A percentile compares a stretch with the other conserved stretches of the same genome.
phyloP scores from a whole-genome alignment of 2,329 filamentous ascomycete species.

The Paraconiothyrium sp. region DNA sequence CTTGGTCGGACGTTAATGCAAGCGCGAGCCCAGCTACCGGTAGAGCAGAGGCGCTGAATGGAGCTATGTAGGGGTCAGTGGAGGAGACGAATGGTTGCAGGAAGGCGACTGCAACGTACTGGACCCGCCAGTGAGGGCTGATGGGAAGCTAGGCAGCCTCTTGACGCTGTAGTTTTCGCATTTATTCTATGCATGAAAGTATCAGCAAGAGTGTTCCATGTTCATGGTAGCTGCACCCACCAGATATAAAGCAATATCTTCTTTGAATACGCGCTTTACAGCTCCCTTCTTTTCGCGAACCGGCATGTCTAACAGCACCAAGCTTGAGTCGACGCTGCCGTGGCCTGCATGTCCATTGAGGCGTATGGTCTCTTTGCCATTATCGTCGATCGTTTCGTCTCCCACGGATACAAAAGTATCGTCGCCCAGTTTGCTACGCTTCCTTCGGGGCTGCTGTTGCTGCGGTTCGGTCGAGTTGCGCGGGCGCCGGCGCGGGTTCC shows the following conservation, averaged over 20 bases:
- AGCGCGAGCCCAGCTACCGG: conserved; percentile 75
- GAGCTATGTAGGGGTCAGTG: conserved; percentile 38
- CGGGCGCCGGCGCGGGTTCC: conserved; percentile 57
- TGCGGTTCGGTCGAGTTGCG: conserved; percentile 55
- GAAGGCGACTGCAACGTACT: conserved; percentile 61
- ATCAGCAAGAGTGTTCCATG: conserved; percentile 21
- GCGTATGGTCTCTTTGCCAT: conserved; percentile 43
- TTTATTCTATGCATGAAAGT: conserved; percentile 67
- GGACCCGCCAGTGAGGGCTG: conserved; percentile 74
- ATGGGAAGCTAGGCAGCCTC: conserved; percentile 83
- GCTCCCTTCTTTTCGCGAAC: conserved; percentile 52
- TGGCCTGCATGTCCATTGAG: conserved; percentile 46
- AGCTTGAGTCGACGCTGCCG: conserved; percentile 38
- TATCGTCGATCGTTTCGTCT: conserved; percentile 33
- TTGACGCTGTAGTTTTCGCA: conserved; percentile 87
- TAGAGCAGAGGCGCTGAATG: conserved; percentile 59
- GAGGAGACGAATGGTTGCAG: conserved; percentile 2
- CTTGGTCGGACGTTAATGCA: conserved; percentile 80
- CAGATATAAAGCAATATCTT: conserved; percentile 72
- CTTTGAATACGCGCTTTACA: conserved; percentile 67
- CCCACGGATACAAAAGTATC: conserved; percentile 48
- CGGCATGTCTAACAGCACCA: conserved; percentile 50
- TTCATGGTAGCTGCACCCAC: conserved; percentile 56
- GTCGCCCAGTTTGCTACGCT: conserved; percentile 58
- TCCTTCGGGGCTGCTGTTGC: conserved; percentile 55